phyloP scores from a whole-genome alignment of 2,329 filamentous ascomycete species.

The Hypoxylon sp. region DNA sequence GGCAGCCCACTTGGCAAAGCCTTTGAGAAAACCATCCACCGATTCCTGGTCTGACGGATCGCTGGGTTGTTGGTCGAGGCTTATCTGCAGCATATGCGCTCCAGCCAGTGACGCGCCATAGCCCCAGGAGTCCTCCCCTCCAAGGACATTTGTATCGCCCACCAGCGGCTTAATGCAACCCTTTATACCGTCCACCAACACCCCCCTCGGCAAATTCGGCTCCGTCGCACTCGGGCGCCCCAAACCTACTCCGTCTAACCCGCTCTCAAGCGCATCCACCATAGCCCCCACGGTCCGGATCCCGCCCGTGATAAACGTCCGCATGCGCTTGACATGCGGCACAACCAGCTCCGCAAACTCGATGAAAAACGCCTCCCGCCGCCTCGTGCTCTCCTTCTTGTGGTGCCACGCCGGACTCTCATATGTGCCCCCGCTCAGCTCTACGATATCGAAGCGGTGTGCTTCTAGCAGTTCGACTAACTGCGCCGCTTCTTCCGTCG shows the following conservation, averaged over 20 bases:
- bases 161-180: conserved; percentile 41
- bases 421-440: conserved; percentile 75
- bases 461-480: conserved; percentile 68
- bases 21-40: conserved; percentile 38
- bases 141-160: conserved; percentile 37
- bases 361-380: conserved; percentile 77
- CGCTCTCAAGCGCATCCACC: conserved; percentile 62
- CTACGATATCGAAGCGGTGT: conserved; percentile 74
- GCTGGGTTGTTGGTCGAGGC: conserved; percentile 37
- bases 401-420: conserved; percentile 65
- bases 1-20: conserved; percentile 36
- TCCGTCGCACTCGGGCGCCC: conserved; percentile 43
- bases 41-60: conserved; percentile 37
- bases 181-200: conserved; percentile 25
- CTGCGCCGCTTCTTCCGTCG: conserved; percentile 49
- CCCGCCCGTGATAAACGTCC: conserved; percentile 71
- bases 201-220: conserved; percentile 35
- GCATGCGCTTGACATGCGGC: conserved; percentile 59
- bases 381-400: conserved; percentile 60
- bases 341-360: conserved; percentile 70
- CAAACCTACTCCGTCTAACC: conserved; percentile 60
- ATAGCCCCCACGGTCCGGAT: conserved; percentile 70
- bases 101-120: conserved; percentile 37
- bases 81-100: conserved; percentile 43
- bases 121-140: conserved; percentile 36